phyloP scores from a whole-genome alignment of 371 early-diverging fungal species.

The Conidiobolus incongruus region DNA sequence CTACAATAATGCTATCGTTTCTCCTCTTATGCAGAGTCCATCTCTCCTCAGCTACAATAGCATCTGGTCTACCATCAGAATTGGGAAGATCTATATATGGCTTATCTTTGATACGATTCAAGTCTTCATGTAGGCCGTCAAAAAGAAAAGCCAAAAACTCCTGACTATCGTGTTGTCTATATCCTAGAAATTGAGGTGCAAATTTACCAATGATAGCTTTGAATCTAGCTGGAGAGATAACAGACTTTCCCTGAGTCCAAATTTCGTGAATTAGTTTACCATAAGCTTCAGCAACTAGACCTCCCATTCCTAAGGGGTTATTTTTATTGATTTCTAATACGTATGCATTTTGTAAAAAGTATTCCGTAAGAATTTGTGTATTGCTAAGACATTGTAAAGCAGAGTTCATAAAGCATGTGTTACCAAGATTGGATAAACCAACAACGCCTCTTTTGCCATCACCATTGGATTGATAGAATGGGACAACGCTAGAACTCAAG shows the following conservation, averaged over 20 bases:
- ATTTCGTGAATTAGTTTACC: conserved; percentile 27
- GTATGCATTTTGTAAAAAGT: conserved; percentile 19
- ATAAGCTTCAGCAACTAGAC: conserved; percentile 36
- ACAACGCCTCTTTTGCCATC: too few species aligned
- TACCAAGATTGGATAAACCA: conserved; percentile 58
- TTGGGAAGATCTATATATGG: conserved; percentile 55
- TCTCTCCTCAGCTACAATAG: conserved; percentile 22
- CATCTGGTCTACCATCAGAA: conserved; percentile 33
- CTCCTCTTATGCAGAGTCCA: conserved; percentile 37
- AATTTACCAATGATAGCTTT: conserved; percentile 41
- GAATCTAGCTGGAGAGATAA: conserved; percentile 38
- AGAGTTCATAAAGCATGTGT: conserved; percentile 78
- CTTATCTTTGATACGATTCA: conserved; percentile 40
- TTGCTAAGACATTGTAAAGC: conserved; percentile 56
- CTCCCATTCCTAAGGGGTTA: conserved; percentile 53
- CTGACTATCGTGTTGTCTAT: conserved; percentile 51
- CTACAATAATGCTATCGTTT: conserved; percentile 47
- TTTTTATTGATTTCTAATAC: conserved; percentile 30
- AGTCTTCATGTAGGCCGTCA: conserved; percentile 44
- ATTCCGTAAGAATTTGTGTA: conserved; percentile 32
- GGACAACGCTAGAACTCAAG: too few species aligned
- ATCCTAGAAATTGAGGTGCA: conserved; percentile 37
- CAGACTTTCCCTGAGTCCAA: conserved; percentile 21
- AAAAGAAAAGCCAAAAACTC: conserved; percentile 34
- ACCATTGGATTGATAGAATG: too few species aligned